Evolutionary conservation across 495 filamentous ascomycete species (phyloP).

Genomic region (Podospora pseudoanserina): DNA sequence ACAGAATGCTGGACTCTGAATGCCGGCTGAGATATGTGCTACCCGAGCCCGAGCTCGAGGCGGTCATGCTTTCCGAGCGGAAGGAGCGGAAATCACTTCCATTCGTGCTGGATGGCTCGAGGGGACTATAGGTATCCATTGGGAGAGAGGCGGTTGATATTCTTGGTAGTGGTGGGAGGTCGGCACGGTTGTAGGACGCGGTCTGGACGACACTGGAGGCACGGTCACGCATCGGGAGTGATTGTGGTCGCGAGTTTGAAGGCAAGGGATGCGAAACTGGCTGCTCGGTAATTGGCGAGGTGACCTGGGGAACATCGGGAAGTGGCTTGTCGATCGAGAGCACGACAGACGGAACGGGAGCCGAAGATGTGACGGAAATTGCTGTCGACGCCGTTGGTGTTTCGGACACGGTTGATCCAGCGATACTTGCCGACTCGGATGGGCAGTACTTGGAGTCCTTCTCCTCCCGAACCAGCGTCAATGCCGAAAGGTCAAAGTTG

Average conservation of each 20-base stretch:
- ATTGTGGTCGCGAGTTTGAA: slow-evolving; percentile 40
- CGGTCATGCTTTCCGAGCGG: slow-evolving; percentile 48
- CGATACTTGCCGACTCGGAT: slow-evolving; percentile 34
- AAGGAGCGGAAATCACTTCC: slow-evolving; percentile 49
- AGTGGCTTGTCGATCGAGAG: slow-evolving; percentile 44
- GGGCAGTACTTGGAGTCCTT: slow-evolving; percentile 16
- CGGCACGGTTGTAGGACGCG: slow-evolving; percentile 40
- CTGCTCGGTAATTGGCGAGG: slow-evolving; percentile 25
- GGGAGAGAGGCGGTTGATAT: slow-evolving; percentile 46
- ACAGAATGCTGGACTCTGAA: slow-evolving; percentile 76
- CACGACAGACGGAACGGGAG: slow-evolving; percentile 28
- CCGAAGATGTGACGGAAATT: slow-evolving; percentile 26
- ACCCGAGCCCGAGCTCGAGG: slow-evolving; percentile 53
- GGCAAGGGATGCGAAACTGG: slow-evolving; percentile 30
- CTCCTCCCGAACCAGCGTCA: slow-evolving; percentile 32
- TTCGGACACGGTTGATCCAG: slow-evolving; percentile 37
- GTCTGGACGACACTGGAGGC: slow-evolving; percentile 37
- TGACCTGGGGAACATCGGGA: slow-evolving; percentile 38
- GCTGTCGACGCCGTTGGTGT: slow-evolving; percentile 29
- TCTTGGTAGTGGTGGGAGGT: slow-evolving; percentile 44
- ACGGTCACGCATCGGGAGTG: slow-evolving; percentile 31
- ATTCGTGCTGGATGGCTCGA: slow-evolving; percentile 37
- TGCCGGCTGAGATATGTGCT: slow-evolving; percentile 77
- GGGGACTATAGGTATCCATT: slow-evolving; percentile 46
- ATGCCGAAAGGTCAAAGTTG: slow-evolving; percentile 44